Percentiles rank a stretch among this genome's conserved stretches.
These are phyloP conservation scores for Stellera chamaejasme DNA, from an alignment of 345 rosid species.

Conservation along the genomic window DNA sequence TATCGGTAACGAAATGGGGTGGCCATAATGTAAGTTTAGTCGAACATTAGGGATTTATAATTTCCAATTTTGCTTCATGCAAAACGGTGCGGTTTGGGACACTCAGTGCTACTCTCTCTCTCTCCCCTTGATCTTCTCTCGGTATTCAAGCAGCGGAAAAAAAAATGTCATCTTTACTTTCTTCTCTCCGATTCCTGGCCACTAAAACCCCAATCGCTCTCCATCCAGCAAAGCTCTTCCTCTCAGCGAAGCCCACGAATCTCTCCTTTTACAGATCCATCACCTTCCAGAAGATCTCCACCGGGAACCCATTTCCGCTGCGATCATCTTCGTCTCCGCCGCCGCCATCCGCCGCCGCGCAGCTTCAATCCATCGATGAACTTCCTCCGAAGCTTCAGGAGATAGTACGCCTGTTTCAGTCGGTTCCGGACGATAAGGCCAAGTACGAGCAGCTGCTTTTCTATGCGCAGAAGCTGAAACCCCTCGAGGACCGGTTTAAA, in stretches of 20 bases:
- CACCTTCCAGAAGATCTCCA: constrained; percentile 32
- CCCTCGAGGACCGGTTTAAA: constrained; percentile 63
- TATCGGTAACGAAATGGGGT: too few species aligned
- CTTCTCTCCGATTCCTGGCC: constrained; percentile 30
- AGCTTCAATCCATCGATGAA: constrained; percentile 63
- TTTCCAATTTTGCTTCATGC: too few species aligned
- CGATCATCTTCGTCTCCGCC: constrained; percentile 26
- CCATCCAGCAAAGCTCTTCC: constrained; percentile 8
- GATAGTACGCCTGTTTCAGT: constrained; percentile 73
- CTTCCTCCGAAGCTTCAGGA: constrained; percentile 89
- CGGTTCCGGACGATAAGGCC: constrained; percentile 62
- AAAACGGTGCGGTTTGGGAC: too few species aligned
- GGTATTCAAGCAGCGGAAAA: neutral
- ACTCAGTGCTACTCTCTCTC: too few species aligned
- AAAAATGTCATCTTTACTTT: constrained; percentile 15
- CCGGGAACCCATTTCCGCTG: constrained; percentile 9
- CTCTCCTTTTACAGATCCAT: constrained; percentile 26
- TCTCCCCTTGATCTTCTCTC: too few species aligned
- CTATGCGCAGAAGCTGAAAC: constrained; percentile 64
- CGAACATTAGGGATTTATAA: too few species aligned
- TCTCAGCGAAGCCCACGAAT: constrained; percentile 20
- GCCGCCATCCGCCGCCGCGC: constrained; percentile 26
- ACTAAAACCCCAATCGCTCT: constrained; percentile 25
- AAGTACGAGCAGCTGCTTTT: constrained; percentile 85
- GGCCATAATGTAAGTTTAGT: too few species aligned